Percentiles rank a stretch among this genome's conserved stretches.
phyloP scores from a whole-genome alignment of 345 rosid genomes.

The Brassica juncea region DNA sequence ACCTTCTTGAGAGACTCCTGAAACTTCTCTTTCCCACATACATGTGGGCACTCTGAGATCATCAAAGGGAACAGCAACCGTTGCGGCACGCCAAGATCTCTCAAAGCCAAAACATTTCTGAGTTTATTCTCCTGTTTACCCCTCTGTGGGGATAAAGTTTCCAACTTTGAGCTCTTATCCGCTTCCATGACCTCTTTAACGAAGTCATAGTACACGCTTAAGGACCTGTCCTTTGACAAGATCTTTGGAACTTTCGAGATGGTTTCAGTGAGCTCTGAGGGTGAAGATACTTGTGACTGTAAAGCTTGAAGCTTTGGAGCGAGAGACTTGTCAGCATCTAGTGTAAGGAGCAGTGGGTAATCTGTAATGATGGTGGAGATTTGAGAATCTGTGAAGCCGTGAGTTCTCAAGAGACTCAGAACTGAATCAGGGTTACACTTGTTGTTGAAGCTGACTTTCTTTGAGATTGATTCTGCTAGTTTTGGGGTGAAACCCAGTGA shows the following conservation, averaged over 20 bases:
- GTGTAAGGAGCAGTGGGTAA: not conserved
- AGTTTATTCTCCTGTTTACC: not conserved
- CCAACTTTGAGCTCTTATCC: not conserved
- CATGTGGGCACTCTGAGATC: not conserved
- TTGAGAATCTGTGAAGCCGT: conserved; percentile 8
- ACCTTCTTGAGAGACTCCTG: conserved; percentile 2
- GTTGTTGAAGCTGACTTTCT: not conserved
- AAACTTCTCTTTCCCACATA: conserved; percentile 6
- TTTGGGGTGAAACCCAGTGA: not conserved
- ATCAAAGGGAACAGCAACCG: conserved; percentile 2
- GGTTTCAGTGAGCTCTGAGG: not conserved
- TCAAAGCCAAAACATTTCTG: conserved; percentile 16
- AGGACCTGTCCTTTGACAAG: not conserved
- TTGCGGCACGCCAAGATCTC: conserved; percentile 31
- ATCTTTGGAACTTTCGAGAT: not conserved
- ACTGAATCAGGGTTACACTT: not conserved
- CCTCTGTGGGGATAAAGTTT: not conserved
- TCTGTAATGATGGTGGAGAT: not conserved
- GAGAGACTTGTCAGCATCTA: conserved; percentile 1
- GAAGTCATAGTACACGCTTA: not conserved
- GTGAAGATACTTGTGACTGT: not conserved
- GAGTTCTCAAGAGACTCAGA: not conserved
- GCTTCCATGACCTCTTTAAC: not conserved
- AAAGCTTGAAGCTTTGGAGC: conserved; percentile 13
- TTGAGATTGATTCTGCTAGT: conserved; percentile 5